Conservation (phyloP, 305 asterid species). For the Fraxinus floribunda region DNA sequence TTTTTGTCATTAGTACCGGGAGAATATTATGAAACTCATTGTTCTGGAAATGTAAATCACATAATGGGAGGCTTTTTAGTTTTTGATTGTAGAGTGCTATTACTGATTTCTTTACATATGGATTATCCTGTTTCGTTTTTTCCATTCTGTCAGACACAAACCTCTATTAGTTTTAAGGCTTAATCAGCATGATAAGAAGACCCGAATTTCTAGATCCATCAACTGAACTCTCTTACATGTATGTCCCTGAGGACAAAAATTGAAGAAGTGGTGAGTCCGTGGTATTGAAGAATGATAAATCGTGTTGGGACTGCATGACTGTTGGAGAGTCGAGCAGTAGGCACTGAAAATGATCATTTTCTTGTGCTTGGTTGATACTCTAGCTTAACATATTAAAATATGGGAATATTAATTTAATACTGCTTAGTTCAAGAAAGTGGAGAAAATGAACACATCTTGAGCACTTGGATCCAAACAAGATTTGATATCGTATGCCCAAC, state of each 20-base stretch:
- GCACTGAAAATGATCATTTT: not conserved
- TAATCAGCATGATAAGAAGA: not conserved
- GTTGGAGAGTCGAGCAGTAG: not conserved
- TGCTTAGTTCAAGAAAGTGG: not conserved
- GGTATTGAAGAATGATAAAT: not conserved
- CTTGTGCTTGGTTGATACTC: not conserved
- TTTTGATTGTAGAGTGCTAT: not conserved
- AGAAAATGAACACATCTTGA: not conserved
- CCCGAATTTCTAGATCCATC: not conserved
- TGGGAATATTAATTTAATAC: not conserved
- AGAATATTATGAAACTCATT: constrained; percentile 17
- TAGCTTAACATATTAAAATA: not conserved
- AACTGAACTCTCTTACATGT: not conserved
- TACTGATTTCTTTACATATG: not conserved
- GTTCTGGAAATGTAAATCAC: constrained; percentile 31
- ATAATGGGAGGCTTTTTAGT: not conserved
- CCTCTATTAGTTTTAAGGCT: not conserved
- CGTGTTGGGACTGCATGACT: not conserved
- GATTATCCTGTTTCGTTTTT: not conserved
- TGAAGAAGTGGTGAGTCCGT: not conserved
- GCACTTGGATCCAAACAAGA: not conserved
- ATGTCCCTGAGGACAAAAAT: not conserved
- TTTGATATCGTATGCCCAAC: not conserved
- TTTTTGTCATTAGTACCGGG: constrained; percentile 6
- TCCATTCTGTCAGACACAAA: not conserved